Conservation (phyloP, 257 asterid genomes). For the Gynochthodes officinalis region DNA sequence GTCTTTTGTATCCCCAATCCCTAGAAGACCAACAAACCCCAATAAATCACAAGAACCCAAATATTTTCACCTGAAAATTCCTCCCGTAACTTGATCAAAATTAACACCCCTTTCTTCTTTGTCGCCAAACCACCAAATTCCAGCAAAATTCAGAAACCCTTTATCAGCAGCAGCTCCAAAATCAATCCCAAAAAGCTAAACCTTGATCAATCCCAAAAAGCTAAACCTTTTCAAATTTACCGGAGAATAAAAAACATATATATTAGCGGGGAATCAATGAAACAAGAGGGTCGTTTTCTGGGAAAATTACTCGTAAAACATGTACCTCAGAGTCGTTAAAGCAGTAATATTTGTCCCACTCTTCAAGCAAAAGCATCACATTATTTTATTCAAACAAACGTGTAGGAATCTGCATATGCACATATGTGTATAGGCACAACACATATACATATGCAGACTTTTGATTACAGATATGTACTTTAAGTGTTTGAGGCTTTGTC, state of each 20-base stretch:
- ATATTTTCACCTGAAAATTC: not conserved
- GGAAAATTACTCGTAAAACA: slow-evolving; percentile 23
- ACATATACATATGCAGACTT: not conserved
- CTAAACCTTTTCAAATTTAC: not conserved
- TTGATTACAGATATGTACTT: not conserved
- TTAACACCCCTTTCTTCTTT: not conserved
- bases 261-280: not conserved
- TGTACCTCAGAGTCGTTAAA: slow-evolving; percentile 50
- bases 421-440: not conserved
- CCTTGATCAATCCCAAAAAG: not conserved
- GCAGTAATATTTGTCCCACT: slow-evolving; percentile 32
- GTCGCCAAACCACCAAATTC: not conserved
- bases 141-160: not conserved
- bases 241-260: not conserved
- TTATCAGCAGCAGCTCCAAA: not conserved
- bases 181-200: not conserved
- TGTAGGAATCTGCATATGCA: slow-evolving; percentile 21
- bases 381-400: slow-evolving; percentile 3
- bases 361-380: slow-evolving; percentile 59
- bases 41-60: not conserved
- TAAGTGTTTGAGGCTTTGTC: slow-evolving; percentile 4
- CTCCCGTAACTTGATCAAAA: not conserved
- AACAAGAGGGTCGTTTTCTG: slow-evolving; percentile 4
- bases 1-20: not conserved
- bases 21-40: not conserved